These are phyloP conservation scores for Ceratocystiopsis minuta DNA, from an alignment of 2,329 filamentous ascomycete species.

Conservation along the genomic window DNA sequence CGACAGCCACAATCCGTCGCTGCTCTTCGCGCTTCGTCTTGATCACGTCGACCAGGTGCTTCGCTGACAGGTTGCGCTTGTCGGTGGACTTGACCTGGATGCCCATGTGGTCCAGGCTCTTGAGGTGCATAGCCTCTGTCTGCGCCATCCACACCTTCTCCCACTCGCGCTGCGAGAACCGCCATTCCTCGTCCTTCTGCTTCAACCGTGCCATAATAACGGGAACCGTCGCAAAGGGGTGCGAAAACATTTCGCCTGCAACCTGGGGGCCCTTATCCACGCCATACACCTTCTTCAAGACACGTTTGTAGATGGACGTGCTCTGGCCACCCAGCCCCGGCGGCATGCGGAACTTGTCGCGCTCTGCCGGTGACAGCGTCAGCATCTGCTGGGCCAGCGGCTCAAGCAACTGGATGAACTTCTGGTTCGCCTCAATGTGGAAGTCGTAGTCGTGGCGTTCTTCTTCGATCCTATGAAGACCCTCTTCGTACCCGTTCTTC, in stretches of 20 bases:
- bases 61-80: slow-evolving; percentile 79
- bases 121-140: slow-evolving; percentile 86
- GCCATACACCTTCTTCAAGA: slow-evolving; percentile 95
- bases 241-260: slow-evolving; percentile 67
- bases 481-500: slow-evolving; percentile 91
- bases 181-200: slow-evolving; percentile 95
- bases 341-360: slow-evolving; percentile 60
- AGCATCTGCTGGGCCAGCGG: slow-evolving; percentile 84
- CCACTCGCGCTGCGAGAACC: slow-evolving; percentile 87
- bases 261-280: slow-evolving; percentile 68
- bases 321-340: slow-evolving; percentile 77
- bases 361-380: slow-evolving; percentile 55
- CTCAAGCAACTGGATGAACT: slow-evolving; percentile 90
- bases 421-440: slow-evolving; percentile 86
- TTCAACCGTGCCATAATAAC: slow-evolving; percentile 79
- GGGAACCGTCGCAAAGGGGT: slow-evolving; percentile 75
- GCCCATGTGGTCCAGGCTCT: slow-evolving; percentile 91
- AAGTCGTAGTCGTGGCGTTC: slow-evolving; percentile 98
- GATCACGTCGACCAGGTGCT: slow-evolving; percentile 78
- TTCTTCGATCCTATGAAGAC: slow-evolving; percentile 88
- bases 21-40: slow-evolving; percentile 88
- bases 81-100: slow-evolving; percentile 76
- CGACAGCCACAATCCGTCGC: slow-evolving; percentile 43
- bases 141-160: slow-evolving; percentile 97
- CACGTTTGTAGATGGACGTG: slow-evolving; percentile 89